These are phyloP conservation scores for Didymella pomorum DNA, from an alignment of 2,329 filamentous ascomycete species.

Conservation along the genomic window DNA sequence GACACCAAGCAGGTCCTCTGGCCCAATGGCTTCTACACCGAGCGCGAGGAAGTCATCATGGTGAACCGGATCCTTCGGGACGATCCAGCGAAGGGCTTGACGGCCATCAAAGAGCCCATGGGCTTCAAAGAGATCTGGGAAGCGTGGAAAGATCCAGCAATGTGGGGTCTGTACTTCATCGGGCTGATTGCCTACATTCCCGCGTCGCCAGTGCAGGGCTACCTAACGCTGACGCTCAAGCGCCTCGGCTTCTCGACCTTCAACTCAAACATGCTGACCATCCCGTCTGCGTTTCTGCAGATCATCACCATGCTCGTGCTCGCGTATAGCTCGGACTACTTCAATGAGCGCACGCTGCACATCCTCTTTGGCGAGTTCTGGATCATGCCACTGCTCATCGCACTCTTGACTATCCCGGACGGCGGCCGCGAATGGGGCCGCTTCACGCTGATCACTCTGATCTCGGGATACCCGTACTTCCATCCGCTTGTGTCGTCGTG, in stretches of 20 bases:
- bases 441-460: slow-evolving; percentile 50
- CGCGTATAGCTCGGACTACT: slow-evolving; percentile 56
- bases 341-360: slow-evolving; percentile 62
- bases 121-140: slow-evolving; percentile 57
- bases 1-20: slow-evolving; percentile 38
- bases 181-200: slow-evolving; percentile 53
- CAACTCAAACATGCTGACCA: slow-evolving; percentile 53
- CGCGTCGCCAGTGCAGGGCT: slow-evolving; percentile 47
- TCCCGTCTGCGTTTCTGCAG: slow-evolving; percentile 57
- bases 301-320: slow-evolving; percentile 58
- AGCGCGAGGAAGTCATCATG: slow-evolving; percentile 73
- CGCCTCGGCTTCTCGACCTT: slow-evolving; percentile 53
- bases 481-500: slow-evolving; percentile 68
- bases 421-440: slow-evolving; percentile 49
- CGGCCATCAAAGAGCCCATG: slow-evolving; percentile 64
- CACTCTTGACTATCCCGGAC: slow-evolving; percentile 46
- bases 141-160: slow-evolving; percentile 62
- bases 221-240: slow-evolving; percentile 52
- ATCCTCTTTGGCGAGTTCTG: slow-evolving; percentile 53
- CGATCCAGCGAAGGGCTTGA: slow-evolving; percentile 63
- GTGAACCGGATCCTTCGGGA: slow-evolving; percentile 68
- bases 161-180: slow-evolving; percentile 64
- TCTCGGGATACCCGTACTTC: slow-evolving; percentile 53
- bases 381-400: slow-evolving; percentile 53
- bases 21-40: slow-evolving; percentile 70